Percentiles rank a stretch among this genome's conserved stretches.
phyloP scores from a whole-genome alignment of 169 alveolate species.

The Plasmodium cynomolgi region DNA sequence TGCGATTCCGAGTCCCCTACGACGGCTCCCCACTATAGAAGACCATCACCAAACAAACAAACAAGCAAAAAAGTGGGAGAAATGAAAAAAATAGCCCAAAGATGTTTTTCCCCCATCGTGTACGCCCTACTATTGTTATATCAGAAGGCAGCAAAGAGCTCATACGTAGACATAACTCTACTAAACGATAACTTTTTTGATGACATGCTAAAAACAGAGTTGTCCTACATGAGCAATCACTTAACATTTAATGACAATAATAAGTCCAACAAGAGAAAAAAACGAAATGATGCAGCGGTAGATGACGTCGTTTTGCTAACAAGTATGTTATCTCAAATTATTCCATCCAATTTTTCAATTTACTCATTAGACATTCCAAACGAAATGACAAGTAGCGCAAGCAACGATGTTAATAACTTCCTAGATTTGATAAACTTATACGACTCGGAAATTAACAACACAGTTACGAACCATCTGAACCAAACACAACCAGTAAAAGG shows the following conservation, averaged over 20 bases:
- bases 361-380: slow-evolving; percentile 28
- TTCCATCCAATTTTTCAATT: slow-evolving; percentile 46
- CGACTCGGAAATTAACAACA: slow-evolving; percentile 43
- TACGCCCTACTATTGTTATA: slow-evolving; percentile 8
- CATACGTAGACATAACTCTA: slow-evolving; percentile 17
- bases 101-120: slow-evolving; percentile 14
- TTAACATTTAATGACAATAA: slow-evolving; percentile 47
- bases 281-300: slow-evolving; percentile 16
- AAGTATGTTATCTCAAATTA: slow-evolving; percentile 50
- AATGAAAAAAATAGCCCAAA: slow-evolving; percentile 23
- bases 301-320: slow-evolving; percentile 63
- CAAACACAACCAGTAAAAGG: slow-evolving; percentile 62
- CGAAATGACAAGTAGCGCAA: neutral
- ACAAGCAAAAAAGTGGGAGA: neutral
- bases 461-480: slow-evolving; percentile 29
- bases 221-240: slow-evolving; percentile 45
- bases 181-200: slow-evolving; percentile 36
- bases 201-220: slow-evolving; percentile 21
- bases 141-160: slow-evolving; percentile 2
- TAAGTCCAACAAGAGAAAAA: slow-evolving; percentile 40
- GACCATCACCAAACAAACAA: neutral
- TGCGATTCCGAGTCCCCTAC: neutral
- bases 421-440: slow-evolving; percentile 50
- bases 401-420: slow-evolving; percentile 15
- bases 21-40: neutral